Conservation (phyloP, 805 yeast genomes). For the Candida incommunis region DNA sequence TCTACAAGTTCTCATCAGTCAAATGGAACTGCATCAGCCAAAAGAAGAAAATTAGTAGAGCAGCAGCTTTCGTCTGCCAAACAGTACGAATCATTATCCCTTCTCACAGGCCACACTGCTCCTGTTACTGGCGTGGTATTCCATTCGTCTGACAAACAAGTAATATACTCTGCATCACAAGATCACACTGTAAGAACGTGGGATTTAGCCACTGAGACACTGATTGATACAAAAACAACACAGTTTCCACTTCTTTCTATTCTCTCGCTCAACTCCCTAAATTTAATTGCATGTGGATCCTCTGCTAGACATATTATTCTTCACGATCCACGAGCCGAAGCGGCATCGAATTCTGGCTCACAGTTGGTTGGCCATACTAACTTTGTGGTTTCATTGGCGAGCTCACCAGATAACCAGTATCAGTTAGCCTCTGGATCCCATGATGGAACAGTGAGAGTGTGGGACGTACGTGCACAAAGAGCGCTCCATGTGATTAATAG, state of each 20-base stretch:
- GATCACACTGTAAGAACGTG: slow-evolving; percentile 93
- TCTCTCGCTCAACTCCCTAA: slow-evolving; percentile 47
- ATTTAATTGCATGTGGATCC: slow-evolving; percentile 82
- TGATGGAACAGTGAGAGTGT: slow-evolving; percentile 86
- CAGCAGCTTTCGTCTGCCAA: slow-evolving; percentile 54
- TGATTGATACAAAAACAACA: slow-evolving; percentile 79
- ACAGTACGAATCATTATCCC: slow-evolving; percentile 68
- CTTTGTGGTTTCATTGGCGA: slow-evolving; percentile 69
- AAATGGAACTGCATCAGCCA: slow-evolving; percentile 53
- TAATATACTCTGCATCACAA: slow-evolving; percentile 87
- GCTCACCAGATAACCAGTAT: slow-evolving; percentile 64
- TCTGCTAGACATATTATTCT: slow-evolving; percentile 93
- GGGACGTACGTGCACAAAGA: slow-evolving; percentile 86
- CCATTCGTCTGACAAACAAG: slow-evolving; percentile 58
- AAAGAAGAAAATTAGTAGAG: slow-evolving; percentile 71
- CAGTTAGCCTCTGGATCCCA: slow-evolving; percentile 87
- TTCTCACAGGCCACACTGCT: slow-evolving; percentile 67
- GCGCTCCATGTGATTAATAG: slow-evolving; percentile 74
- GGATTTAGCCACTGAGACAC: slow-evolving; percentile 80
- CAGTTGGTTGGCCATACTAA: slow-evolving; percentile 84
- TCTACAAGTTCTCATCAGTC: slow-evolving; percentile 54
- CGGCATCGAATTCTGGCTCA: slow-evolving; percentile 42
- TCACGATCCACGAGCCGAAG: slow-evolving; percentile 71
- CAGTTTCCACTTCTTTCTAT: slow-evolving; percentile 73
- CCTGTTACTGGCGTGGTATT: slow-evolving; percentile 81